Conservation (phyloP, 2,329 filamentous ascomycete genomes). For the Verticillium zaregamsianum region DNA sequence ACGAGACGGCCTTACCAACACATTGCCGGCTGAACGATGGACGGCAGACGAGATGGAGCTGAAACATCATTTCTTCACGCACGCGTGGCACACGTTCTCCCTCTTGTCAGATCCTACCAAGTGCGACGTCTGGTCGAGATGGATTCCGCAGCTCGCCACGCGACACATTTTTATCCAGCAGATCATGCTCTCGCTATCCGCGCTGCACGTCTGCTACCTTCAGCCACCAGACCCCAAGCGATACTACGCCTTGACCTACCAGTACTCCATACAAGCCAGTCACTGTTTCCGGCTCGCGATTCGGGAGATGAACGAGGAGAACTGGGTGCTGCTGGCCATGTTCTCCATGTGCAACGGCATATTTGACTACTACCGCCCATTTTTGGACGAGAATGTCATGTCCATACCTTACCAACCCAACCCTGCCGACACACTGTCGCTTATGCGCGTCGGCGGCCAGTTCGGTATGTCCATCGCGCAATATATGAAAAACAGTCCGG, state of each 20-base stretch:
- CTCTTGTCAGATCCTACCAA: constrained; percentile 8
- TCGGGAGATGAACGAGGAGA: constrained; percentile 10
- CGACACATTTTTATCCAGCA: constrained; percentile 11
- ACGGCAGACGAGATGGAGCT: constrained; percentile 12
- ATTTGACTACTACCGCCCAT: constrained; percentile 11
- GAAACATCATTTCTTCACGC: constrained; percentile 12
- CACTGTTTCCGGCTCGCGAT: constrained; percentile 12
- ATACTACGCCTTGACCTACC: constrained; percentile 13
- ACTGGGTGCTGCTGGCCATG: constrained; percentile 11
- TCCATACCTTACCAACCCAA: constrained; percentile 6
- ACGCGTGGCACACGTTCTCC: constrained; percentile 13
- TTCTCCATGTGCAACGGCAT: constrained; percentile 14
- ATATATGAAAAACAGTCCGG: constrained; percentile 8
- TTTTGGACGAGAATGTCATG: constrained; percentile 11
- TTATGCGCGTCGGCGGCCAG: constrained; percentile 10
- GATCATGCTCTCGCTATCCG: constrained; percentile 13
- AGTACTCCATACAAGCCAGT: constrained; percentile 12
- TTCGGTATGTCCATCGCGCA: constrained; percentile 9
- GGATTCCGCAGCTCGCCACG: constrained; percentile 11
- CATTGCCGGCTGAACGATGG: constrained; percentile 10
- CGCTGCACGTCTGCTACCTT: constrained; percentile 12
- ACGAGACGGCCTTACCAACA: constrained; percentile 7
- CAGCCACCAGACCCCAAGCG: constrained; percentile 10
- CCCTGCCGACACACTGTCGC: constrained; percentile 5
- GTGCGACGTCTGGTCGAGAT: constrained; percentile 13